Percentiles rank a stretch among this genome's conserved stretches.
These are phyloP conservation scores for Malus sylvestris DNA, from an alignment of 306 rosid species.

Conservation along the genomic window DNA sequence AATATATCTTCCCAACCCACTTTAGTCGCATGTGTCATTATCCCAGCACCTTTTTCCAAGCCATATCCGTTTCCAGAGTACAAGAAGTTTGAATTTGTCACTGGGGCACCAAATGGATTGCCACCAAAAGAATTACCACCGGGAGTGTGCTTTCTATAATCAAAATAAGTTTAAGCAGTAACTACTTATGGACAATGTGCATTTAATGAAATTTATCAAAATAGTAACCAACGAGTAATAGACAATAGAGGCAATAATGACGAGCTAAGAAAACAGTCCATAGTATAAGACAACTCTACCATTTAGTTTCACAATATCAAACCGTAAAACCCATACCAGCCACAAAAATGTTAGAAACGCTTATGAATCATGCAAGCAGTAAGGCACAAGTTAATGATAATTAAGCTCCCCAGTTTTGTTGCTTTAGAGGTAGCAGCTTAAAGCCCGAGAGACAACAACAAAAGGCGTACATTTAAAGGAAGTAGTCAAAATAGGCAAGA, in stretches of 20 bases:
- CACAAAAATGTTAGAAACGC: background rate
- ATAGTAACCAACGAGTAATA: background rate
- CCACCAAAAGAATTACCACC: slow-evolving; percentile 84
- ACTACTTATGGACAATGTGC: slow-evolving; percentile 33
- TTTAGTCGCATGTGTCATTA: slow-evolving; percentile 51
- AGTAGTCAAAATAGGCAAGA: background rate
- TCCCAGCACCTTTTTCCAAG: slow-evolving; percentile 52
- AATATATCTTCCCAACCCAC: slow-evolving; percentile 65
- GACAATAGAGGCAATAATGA: slow-evolving; percentile 3
- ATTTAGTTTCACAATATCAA: background rate
- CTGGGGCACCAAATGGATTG: slow-evolving; percentile 65
- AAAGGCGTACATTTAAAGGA: slow-evolving; percentile 23
- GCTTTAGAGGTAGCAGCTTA: background rate
- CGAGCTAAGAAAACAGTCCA: background rate
- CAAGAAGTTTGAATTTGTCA: slow-evolving; percentile 51
- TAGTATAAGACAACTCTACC: background rate
- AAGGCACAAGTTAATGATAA: slow-evolving; percentile 7
- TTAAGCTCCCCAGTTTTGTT: background rate
- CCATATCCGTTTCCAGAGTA: slow-evolving; percentile 53
- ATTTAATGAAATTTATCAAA: slow-evolving; percentile 21
- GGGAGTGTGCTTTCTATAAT: slow-evolving; percentile 72
- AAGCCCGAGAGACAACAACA: background rate
- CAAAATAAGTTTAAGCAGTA: slow-evolving; percentile 42
- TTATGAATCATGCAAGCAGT: slow-evolving; percentile 1
- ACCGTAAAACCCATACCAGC: background rate